phyloP scores from a whole-genome alignment of 768 basidiomycete species.

The Psilocybe sp. region DNA sequence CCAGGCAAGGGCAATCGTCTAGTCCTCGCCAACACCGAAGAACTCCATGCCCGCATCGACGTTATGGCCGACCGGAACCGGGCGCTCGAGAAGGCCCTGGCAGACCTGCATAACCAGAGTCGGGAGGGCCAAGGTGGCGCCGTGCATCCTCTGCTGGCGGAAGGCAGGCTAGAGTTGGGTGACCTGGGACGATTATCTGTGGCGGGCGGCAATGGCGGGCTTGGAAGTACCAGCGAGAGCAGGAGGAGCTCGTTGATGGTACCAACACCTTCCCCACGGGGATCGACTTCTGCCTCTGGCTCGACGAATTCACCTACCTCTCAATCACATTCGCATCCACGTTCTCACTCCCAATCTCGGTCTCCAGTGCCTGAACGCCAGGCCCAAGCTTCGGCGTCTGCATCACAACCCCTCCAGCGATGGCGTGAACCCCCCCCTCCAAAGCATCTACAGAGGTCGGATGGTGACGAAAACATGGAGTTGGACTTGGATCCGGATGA shows the following conservation, averaged over 20 bases:
- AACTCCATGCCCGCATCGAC: constrained; percentile 67
- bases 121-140: constrained; percentile 34
- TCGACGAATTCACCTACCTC: too few relatives aligned
- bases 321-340: too few relatives aligned
- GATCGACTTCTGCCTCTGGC: too few relatives aligned
- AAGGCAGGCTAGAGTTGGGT: constrained; percentile 23
- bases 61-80: constrained; percentile 51
- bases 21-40: constrained; percentile 66
- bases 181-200: constrained; percentile 2
- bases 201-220: constrained; percentile 14
- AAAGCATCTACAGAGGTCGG: too few relatives aligned
- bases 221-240: constrained; percentile 20
- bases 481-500: too few relatives aligned
- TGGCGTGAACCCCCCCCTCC: too few relatives aligned
- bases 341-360: too few relatives aligned
- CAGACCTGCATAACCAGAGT: constrained; percentile 42
- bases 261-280: too few relatives aligned
- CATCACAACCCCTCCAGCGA: too few relatives aligned
- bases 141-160: constrained; percentile 42
- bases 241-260: constrained; percentile 11
- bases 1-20: constrained; percentile 63
- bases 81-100: constrained; percentile 59
- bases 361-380: too few relatives aligned
- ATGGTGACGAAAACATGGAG: too few relatives aligned
- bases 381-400: too few relatives aligned